phyloP scores from a whole-genome alignment of 2,329 filamentous ascomycete genomes.

The Ophiognomonia clavigignenti-juglandacearum region DNA sequence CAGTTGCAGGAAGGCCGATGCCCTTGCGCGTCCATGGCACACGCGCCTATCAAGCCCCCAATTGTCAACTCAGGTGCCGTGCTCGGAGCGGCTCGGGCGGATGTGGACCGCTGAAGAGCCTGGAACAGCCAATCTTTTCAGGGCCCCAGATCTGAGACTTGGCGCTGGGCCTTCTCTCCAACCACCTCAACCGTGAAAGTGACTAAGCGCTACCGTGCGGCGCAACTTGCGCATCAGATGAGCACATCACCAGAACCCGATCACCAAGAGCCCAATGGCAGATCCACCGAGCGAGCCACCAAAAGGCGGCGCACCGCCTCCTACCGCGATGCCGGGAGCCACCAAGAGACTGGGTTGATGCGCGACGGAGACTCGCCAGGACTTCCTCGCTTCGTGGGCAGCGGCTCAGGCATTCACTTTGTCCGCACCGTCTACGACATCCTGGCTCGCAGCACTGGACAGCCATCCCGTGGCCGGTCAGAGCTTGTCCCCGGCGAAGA shows the following conservation, averaged over 20 bases:
- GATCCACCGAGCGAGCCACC: slow-evolving; percentile 2
- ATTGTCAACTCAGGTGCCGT: not conserved
- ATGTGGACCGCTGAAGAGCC: not conserved
- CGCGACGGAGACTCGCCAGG: slow-evolving; percentile 37
- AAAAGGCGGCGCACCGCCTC: slow-evolving; percentile 11
- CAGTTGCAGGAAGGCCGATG: no score
- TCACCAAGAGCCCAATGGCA: not conserved
- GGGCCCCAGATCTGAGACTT: not conserved
- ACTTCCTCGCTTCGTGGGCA: slow-evolving; percentile 51
- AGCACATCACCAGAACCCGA: not conserved
- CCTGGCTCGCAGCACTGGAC: slow-evolving; percentile 26
- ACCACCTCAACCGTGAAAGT: not conserved
- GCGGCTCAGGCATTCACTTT: slow-evolving; percentile 55
- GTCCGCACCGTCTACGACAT: slow-evolving; percentile 50
- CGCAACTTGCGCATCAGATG: not conserved
- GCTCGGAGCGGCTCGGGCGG: not conserved
- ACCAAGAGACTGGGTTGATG: slow-evolving; percentile 37
- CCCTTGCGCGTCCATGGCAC: no score
- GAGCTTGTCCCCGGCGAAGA: slow-evolving; percentile 52
- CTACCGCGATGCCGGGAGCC: not conserved
- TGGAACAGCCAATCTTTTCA: not conserved
- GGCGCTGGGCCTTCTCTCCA: no score
- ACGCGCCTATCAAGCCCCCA: not conserved
- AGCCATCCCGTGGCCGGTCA: slow-evolving; percentile 20
- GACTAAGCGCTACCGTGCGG: not conserved